Evolutionary conservation across 805 yeast genomes (phyloP).

Genomic region (Saccharomycopsis capsularis): DNA sequence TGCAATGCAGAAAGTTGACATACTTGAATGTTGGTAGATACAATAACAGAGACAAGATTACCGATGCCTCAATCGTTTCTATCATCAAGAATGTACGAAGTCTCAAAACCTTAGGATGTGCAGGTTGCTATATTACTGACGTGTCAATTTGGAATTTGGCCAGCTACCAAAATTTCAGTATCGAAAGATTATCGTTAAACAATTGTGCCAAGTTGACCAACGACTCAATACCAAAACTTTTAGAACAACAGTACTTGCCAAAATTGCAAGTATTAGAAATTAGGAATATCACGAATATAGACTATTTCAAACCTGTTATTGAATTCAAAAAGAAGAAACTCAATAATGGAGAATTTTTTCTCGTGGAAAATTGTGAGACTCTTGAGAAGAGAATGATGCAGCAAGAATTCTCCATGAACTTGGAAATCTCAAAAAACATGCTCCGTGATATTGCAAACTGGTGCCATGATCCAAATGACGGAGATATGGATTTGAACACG

Average conservation of each 20-base stretch:
- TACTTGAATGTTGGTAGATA: slow-evolving; percentile 79
- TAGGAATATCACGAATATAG: slow-evolving; percentile 50
- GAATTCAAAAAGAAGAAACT: slow-evolving; percentile 53
- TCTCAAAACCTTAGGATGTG: slow-evolving; percentile 71
- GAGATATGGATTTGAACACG: slow-evolving; percentile 17
- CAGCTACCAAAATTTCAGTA: slow-evolving; percentile 35
- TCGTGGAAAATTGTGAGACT: slow-evolving; percentile 74
- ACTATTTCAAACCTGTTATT: slow-evolving; percentile 58
- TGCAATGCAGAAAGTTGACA: slow-evolving; percentile 48
- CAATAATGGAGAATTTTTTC: slow-evolving; percentile 39
- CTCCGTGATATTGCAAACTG: slow-evolving; percentile 59
- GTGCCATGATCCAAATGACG: slow-evolving; percentile 47
- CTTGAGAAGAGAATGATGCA: slow-evolving; percentile 45
- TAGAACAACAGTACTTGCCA: slow-evolving; percentile 42
- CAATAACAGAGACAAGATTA: slow-evolving; percentile 53
- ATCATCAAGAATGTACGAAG: slow-evolving; percentile 48
- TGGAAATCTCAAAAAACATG: slow-evolving; percentile 47
- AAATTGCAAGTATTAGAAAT: slow-evolving; percentile 70
- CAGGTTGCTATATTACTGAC: slow-evolving; percentile 82
- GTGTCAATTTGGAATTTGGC: slow-evolving; percentile 77
- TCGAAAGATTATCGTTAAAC: slow-evolving; percentile 69
- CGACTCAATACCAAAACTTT: slow-evolving; percentile 47
- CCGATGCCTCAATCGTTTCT: slow-evolving; percentile 59
- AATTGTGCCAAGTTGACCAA: slow-evolving; percentile 56
- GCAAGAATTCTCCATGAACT: slow-evolving; percentile 35